These are phyloP conservation scores for Trichophyton simii DNA, from an alignment of 2,329 filamentous ascomycete genomes.

Conservation along the genomic window DNA sequence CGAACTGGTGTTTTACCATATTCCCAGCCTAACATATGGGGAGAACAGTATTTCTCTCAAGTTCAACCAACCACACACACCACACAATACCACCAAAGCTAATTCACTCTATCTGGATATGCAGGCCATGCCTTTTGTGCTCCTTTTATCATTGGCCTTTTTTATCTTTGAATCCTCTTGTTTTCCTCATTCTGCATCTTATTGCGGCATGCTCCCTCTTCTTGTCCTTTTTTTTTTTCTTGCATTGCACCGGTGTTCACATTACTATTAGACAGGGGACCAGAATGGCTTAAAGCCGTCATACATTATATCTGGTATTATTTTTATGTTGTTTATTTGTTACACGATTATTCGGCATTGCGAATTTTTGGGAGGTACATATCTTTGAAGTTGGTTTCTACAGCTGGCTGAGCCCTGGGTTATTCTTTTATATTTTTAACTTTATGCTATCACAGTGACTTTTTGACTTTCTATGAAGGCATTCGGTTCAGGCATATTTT, in stretches of 20 bases:
- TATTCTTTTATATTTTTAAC: background rate
- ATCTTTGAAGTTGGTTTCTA: background rate
- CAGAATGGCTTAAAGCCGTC: background rate
- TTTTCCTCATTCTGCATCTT: background rate
- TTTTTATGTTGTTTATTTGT: background rate
- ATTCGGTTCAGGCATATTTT: background rate
- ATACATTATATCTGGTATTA: background rate
- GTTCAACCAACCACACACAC: background rate
- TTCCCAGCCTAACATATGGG: slow-evolving; percentile 32
- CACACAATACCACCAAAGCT: background rate
- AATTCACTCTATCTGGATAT: background rate
- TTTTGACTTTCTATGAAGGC: background rate
- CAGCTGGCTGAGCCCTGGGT: background rate
- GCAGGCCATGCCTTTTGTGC: background rate
- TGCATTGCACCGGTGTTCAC: slow-evolving; percentile 2
- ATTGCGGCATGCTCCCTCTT: background rate
- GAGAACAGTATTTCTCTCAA: slow-evolving; percentile 20
- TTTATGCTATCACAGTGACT: background rate
- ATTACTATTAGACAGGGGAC: background rate
- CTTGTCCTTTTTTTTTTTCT: too few species aligned
- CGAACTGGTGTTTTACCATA: slow-evolving; percentile 55
- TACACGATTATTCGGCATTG: background rate
- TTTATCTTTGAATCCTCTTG: background rate
- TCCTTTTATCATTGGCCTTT: background rate
- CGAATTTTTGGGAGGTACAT: background rate